Conservation (phyloP, 352 stramenopile genomes). For the Globisporangium abappressorium region DNA sequence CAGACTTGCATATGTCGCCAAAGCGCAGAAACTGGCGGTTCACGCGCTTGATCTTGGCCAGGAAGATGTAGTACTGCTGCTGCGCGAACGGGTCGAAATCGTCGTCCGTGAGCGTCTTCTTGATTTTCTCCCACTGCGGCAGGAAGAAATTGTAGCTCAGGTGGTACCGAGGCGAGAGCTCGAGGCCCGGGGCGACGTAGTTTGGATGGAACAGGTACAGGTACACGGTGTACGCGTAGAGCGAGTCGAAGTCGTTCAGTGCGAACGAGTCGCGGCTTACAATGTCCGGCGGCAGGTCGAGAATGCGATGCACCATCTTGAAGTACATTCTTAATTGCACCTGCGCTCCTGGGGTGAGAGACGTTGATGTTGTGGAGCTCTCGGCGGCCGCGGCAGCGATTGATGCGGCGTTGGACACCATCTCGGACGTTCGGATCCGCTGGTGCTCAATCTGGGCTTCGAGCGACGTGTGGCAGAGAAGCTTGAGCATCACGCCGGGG, state of each 20-base stretch:
- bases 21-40: conserved; percentile 62
- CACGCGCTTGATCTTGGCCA: conserved; percentile 63
- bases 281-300: conserved; percentile 61
- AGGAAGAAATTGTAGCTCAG: conserved; percentile 52
- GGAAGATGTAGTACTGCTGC: conserved; percentile 73
- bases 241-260: conserved; percentile 70
- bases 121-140: conserved; percentile 69
- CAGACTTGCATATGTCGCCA: conserved; percentile 45
- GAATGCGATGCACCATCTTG: conserved; percentile 44
- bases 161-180: conserved; percentile 47
- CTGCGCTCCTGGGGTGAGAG: conserved; percentile 46
- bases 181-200: conserved; percentile 43
- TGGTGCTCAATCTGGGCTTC: conserved; percentile 58
- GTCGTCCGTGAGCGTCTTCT: conserved; percentile 50
- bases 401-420: conserved; percentile 20
- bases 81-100: conserved; percentile 65
- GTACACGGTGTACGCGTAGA: conserved; percentile 64
- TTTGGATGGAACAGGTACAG: conserved; percentile 67
- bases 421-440: conserved; percentile 38
- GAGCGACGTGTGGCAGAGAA: conserved; percentile 57
- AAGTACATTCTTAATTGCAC: conserved; percentile 74
- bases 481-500: conserved; percentile 66
- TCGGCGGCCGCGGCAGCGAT: conserved; percentile 27
- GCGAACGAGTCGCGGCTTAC: conserved; percentile 67
- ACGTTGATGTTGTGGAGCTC: conserved; percentile 53